Evolutionary conservation across 371 early-diverging fungal species (phyloP).

Genomic region (Mortierella sp.): DNA sequence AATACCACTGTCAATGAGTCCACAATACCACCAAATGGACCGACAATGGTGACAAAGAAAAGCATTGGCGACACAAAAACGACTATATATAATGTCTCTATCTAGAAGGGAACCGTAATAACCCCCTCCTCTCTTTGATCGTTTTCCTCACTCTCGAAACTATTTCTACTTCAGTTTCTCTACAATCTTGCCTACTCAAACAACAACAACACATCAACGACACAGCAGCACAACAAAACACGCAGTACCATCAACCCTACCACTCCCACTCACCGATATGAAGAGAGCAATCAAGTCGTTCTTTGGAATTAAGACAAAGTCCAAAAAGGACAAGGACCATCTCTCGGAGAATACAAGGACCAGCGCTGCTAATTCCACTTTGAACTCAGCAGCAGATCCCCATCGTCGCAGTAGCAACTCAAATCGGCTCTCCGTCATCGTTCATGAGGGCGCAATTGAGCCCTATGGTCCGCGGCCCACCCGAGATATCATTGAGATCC

Average conservation of each 20-base stretch:
- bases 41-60: neutral
- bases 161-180: neutral
- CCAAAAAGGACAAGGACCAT: neutral
- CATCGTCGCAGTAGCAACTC: constrained; percentile 4
- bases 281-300: constrained; percentile 11
- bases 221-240: neutral
- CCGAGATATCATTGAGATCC: constrained; percentile 1
- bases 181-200: neutral
- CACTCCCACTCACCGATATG: neutral
- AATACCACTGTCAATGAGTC: neutral
- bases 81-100: neutral
- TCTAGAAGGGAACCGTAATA: neutral
- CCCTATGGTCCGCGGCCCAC: constrained; percentile 7
- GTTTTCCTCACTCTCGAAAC: neutral
- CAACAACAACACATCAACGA: neutral
- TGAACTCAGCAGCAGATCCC: neutral
- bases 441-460: neutral
- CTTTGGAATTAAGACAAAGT: constrained; percentile 15
- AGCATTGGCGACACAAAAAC: too few relatives aligned
- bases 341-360: neutral
- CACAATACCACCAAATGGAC: neutral
- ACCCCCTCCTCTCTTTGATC: neutral
- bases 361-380: neutral
- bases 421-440: neutral
- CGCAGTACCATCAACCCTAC: neutral